A percentile compares a stretch with the other conserved stretches of the same genome.
Conservation (phyloP, 1,284 basidiomycete genomes). For the Grifola frondosa region DNA sequence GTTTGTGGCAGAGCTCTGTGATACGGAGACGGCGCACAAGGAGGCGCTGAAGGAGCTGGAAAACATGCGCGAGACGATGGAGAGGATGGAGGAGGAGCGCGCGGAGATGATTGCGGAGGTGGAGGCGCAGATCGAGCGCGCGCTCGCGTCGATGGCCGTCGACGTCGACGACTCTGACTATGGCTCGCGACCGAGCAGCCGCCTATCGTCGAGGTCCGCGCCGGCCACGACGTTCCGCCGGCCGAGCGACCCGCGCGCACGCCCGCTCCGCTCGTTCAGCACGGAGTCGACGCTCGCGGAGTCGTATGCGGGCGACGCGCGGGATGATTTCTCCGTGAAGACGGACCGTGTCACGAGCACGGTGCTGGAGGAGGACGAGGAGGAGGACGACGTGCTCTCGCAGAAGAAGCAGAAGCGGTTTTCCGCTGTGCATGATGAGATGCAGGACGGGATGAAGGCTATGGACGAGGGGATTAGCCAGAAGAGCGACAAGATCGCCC, state of each 20-base stretch:
- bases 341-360: constrained; percentile 46
- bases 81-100: constrained; percentile 80
- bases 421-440: constrained; percentile 59
- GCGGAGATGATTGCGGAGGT: constrained; percentile 86
- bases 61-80: constrained; percentile 75
- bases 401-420: constrained; percentile 68
- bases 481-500: constrained; percentile 79
- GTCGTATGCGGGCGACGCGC: constrained; percentile 40
- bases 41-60: constrained; percentile 69
- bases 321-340: constrained; percentile 33
- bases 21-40: constrained; percentile 74
- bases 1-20: constrained; percentile 53
- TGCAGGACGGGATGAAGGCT: constrained; percentile 76
- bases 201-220: constrained; percentile 39
- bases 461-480: constrained; percentile 81
- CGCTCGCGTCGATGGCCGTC: constrained; percentile 79
- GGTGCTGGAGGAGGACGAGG: constrained; percentile 52
- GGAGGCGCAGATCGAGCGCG: constrained; percentile 83
- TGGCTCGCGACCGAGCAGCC: constrained; percentile 47
- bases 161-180: constrained; percentile 75
- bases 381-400: constrained; percentile 42
- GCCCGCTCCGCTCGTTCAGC: constrained; percentile 58
- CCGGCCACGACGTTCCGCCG: constrained; percentile 54
- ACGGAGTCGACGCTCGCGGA: constrained; percentile 78
- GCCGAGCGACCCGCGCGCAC: constrained; percentile 48